Percentiles rank a stretch among this genome's conserved stretches.
These are phyloP conservation scores for Pichia exigua DNA, from an alignment of 805 yeast species.

Conservation along the genomic window DNA sequence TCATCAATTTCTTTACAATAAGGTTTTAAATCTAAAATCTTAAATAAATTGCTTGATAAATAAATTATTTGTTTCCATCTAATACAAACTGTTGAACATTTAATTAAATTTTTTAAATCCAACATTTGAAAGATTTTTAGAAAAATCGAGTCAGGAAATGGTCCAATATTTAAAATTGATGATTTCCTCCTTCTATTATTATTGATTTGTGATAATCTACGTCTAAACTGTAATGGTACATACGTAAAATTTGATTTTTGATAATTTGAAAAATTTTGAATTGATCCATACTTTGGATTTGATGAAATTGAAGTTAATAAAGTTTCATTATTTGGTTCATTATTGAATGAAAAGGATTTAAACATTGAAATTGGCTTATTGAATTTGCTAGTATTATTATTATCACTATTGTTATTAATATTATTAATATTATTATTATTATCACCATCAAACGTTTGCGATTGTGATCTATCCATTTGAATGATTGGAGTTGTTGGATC, in stretches of 20 bases:
- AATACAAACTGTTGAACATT: constrained; percentile 46
- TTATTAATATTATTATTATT: no score
- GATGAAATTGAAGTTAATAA: constrained; percentile 15
- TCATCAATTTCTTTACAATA: constrained; percentile 60
- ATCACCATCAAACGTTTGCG: no score
- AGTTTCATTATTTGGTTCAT: neutral
- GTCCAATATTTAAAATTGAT: constrained; percentile 48
- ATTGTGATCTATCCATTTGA: neutral
- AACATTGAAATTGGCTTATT: neutral
- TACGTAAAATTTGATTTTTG: constrained; percentile 36
- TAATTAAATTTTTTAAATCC: constrained; percentile 54
- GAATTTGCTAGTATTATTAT: no score
- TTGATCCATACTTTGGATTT: constrained; percentile 23
- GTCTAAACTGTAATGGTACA: constrained; percentile 46
- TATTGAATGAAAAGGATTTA: constrained; percentile 6
- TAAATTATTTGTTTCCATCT: constrained; percentile 63
- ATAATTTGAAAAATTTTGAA: constrained; percentile 19
- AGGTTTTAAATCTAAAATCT: constrained; percentile 46
- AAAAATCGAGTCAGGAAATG: constrained; percentile 54
- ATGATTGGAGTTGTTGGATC: neutral
- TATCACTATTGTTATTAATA: no score
- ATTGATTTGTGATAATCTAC: constrained; percentile 38
- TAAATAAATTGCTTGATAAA: constrained; percentile 46
- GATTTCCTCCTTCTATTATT: constrained; percentile 40
- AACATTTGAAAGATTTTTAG: constrained; percentile 45